Evolutionary conservation across 139 green algal genomes (phyloP).

Genomic region (Chlamydomonas schloesseri): DNA sequence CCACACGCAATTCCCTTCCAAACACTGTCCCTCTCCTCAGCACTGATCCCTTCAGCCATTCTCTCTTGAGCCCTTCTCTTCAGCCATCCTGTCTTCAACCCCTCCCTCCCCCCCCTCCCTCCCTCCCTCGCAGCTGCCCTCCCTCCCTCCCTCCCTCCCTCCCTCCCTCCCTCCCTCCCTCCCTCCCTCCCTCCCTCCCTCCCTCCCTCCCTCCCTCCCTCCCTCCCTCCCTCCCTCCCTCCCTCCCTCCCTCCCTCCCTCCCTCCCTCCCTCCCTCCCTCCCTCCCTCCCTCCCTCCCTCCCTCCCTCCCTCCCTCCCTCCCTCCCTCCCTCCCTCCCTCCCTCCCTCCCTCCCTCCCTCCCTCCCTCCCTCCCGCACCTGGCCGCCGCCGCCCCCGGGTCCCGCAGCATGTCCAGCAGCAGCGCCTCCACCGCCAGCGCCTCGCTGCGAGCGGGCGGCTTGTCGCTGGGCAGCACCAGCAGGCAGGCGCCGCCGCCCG

Average conservation of each 20-base stretch:
- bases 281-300: neutral
- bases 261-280: too few relatives aligned
- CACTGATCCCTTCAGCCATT: too few relatives aligned
- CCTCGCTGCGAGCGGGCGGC: constrained; percentile 54
- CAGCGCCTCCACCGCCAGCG: constrained; percentile 45
- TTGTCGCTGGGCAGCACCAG: constrained; percentile 74
- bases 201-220: neutral
- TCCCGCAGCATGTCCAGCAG: constrained; percentile 61
- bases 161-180: too few relatives aligned
- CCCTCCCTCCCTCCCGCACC: neutral
- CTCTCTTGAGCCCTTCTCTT: too few relatives aligned
- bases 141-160: too few relatives aligned
- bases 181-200: too few relatives aligned
- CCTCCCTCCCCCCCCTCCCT: too few relatives aligned
- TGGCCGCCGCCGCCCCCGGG: constrained; percentile 29
- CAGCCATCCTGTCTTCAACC: too few relatives aligned
- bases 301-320: neutral
- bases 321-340: neutral
- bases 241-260: neutral
- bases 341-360: neutral
- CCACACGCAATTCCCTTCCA: too few relatives aligned
- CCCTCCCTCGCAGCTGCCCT: too few relatives aligned
- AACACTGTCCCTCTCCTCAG: too few relatives aligned
- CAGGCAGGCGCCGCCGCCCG: constrained; percentile 58
- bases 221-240: neutral